These are phyloP conservation scores for Psidium friedrichsthalianum DNA, from an alignment of 345 rosid species.

Conservation along the genomic window DNA sequence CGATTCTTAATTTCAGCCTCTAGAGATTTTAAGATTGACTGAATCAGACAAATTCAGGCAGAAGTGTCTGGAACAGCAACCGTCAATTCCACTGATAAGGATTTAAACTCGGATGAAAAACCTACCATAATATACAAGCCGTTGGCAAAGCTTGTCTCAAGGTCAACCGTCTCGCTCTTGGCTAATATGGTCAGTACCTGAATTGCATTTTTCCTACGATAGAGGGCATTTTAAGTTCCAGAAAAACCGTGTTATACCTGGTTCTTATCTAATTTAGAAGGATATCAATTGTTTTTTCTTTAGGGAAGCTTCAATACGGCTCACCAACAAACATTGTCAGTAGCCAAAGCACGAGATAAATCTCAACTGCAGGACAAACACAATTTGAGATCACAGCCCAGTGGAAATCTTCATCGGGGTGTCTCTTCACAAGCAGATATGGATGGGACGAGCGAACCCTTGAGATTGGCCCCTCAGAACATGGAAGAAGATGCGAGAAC, in stretches of 20 bases:
- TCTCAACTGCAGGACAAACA: slow-evolving; percentile 20
- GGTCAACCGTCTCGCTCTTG: slow-evolving; percentile 59
- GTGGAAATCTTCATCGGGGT: slow-evolving; percentile 14
- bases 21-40: not conserved
- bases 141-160: slow-evolving; percentile 74
- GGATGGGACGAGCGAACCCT: slow-evolving; percentile 16
- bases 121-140: slow-evolving; percentile 63
- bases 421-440: slow-evolving; percentile 15
- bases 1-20: not conserved
- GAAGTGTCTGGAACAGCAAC: slow-evolving; percentile 21
- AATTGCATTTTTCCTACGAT: not conserved
- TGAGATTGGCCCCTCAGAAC: slow-evolving; percentile 14
- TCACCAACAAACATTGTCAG: slow-evolving; percentile 15
- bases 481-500: slow-evolving; percentile 31
- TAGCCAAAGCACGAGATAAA: slow-evolving; percentile 16
- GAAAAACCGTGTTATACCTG: not conserved
- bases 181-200: slow-evolving; percentile 63
- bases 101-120: slow-evolving; percentile 22
- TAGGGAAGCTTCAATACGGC: slow-evolving; percentile 39
- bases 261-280: not conserved
- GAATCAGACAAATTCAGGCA: slow-evolving; percentile 22
- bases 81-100: slow-evolving; percentile 28
- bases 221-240: not conserved
- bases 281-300: slow-evolving; percentile 1
- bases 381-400: slow-evolving; percentile 18